Base-by-base conservation (phyloP, 2,329 filamentous ascomycete species). In the Botrytis tulipae region DNA sequence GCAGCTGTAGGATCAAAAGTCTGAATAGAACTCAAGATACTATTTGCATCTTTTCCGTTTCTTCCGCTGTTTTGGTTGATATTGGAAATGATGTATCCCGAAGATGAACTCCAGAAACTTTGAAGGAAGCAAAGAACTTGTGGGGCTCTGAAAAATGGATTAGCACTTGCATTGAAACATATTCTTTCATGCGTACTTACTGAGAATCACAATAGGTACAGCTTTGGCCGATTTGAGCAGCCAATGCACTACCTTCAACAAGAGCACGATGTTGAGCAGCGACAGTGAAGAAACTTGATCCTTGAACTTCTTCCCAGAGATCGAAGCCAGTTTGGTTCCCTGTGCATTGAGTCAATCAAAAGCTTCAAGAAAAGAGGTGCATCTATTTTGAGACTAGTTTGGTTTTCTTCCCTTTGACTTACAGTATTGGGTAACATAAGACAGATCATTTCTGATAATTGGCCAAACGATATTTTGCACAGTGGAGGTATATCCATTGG, bases 271-370 rank as follows among this genome's bases (percentile, higher is more conserved):
- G 90, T 74, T 92, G 89, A 59, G 87, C 87, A 4, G 89, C 88
- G 46, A 90, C 83, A 1, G 93, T 96, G 82, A 95, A 97, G 84
- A 95, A 96, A 0, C 92, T 94, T 35, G 88, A 90, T 59, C 92
- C 92, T 37, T 85, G 84, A 22, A 95, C 88, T 81, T 96, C 93
- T 81, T 96, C 93, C 93, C 93, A 96, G 4, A 97, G 86, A 81
- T 97, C 93, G 78, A 90, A 96, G 0, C 86, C 86, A 9, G 85
- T 86, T 73, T 86, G 82, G 74, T 87, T 88, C 80, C 80, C 66
- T 51, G 9, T 48, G 20, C 14, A 51, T 61, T 74, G 48, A 73
- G 70, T 72, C 1, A 44, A 71, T 14, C 51, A 42, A 35, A 66
- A 40, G 29, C n/a, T 42, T 18, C 18, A 32, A n/a, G 25, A 32